Conservation (phyloP, 148 eudicot genomes). For the Camellia granthamiana region DNA sequence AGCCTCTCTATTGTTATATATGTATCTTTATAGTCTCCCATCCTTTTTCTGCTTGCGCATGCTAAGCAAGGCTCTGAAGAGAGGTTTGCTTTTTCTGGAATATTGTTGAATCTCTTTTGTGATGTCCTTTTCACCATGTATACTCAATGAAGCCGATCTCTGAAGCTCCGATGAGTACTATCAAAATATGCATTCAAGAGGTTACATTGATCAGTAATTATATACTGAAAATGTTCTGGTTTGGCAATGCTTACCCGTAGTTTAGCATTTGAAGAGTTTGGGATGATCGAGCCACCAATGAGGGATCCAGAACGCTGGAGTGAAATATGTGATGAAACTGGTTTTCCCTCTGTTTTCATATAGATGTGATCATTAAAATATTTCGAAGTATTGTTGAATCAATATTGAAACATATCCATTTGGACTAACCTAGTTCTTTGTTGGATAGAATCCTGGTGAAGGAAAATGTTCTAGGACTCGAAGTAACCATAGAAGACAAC, state of each 20-base stretch:
- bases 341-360: slow-evolving; percentile 22
- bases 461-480: slow-evolving; percentile 23
- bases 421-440: slow-evolving; percentile 32
- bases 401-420: not conserved
- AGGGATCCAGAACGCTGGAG: slow-evolving; percentile 31
- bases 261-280: slow-evolving; percentile 15
- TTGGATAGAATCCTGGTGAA: slow-evolving; percentile 24
- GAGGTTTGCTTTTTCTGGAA: slow-evolving; percentile 33
- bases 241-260: slow-evolving; percentile 23
- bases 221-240: not conserved
- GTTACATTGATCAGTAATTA: not conserved
- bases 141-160: slow-evolving; percentile 25
- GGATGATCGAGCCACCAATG: slow-evolving; percentile 16
- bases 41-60: slow-evolving; percentile 33
- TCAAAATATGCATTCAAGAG: not conserved
- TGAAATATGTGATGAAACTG: slow-evolving; percentile 29
- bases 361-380: not conserved
- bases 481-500: slow-evolving; percentile 13
- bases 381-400: not conserved
- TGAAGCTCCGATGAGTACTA: slow-evolving; percentile 29
- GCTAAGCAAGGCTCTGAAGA: slow-evolving; percentile 35
- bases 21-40: slow-evolving; percentile 13
- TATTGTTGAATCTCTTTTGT: slow-evolving; percentile 33
- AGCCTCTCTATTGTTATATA: slow-evolving; percentile 3
- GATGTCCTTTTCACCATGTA: slow-evolving; percentile 20